Evolutionary conservation across 2,329 filamentous ascomycete species (phyloP).

Genomic region (Pseudopyrenochaeta lycopersici): DNA sequence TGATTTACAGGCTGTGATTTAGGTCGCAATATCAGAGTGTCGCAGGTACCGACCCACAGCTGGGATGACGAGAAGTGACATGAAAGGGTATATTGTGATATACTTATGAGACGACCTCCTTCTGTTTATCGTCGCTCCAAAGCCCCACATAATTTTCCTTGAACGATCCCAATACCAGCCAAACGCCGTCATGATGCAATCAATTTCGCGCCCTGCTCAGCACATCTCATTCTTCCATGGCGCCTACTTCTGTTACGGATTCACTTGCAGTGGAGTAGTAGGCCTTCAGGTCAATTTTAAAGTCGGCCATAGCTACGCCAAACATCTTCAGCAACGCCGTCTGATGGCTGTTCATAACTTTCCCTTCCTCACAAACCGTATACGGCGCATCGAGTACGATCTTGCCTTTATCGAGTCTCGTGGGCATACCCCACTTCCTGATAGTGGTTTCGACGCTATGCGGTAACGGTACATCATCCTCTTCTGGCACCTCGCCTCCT

Average conservation of each 20-base stretch:
- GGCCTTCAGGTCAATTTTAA: constrained; percentile 81
- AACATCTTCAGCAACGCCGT: constrained; percentile 95
- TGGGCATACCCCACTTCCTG: constrained; percentile 88
- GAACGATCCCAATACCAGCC: constrained; percentile 26
- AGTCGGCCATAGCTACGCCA: constrained; percentile 88
- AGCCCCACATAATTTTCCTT: constrained; percentile 26
- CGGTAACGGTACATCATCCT: constrained; percentile 86
- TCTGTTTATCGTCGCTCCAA: constrained; percentile 14
- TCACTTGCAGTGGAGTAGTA: constrained; percentile 53
- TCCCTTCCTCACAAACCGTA: constrained; percentile 83
- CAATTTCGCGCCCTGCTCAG: neutral
- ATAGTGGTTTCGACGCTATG: constrained; percentile 92
- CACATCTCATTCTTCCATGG: constrained; percentile 53
- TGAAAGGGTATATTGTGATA: constrained; percentile 39
- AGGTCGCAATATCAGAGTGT: no score
- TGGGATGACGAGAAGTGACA: constrained; percentile 4
- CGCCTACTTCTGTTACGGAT: constrained; percentile 61
- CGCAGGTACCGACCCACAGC: no score
- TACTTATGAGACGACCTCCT: constrained; percentile 19
- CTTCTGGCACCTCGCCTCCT: constrained; percentile 79
- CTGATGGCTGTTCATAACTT: constrained; percentile 88
- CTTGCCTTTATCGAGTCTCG: constrained; percentile 85
- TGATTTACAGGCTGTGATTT: no score
- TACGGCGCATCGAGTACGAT: constrained; percentile 79
- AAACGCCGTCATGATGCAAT: constrained; percentile 38